Base-by-base conservation (phyloP, 192 early-diverging fungal genomes). In the Mortierella claussenii region DNA sequence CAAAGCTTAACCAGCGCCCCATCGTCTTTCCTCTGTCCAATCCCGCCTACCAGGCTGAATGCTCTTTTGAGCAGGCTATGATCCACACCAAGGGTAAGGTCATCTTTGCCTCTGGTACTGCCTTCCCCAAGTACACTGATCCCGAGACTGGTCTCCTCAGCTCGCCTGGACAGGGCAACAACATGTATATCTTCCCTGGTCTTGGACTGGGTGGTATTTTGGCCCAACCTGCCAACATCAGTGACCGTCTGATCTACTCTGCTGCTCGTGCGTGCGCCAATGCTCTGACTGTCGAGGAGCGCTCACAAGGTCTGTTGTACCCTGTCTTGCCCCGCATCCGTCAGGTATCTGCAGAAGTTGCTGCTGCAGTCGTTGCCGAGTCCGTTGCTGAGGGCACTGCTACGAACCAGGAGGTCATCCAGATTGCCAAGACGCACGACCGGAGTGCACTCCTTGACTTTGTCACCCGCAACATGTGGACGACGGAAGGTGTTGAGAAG, bases 151-250 rank as follows among this genome's bases (percentile, higher is more conserved):
- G 85, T 9, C 60, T 87, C 51, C 44, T 82, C 20, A 65, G 80
- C 20, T 65, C 90, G 46, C 93, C 94, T 8, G 94, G 91, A 18
- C 94, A 97, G 82, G 95, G 93, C 65, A 95, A 97, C 86, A 97
- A 97, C 85, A 94, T 93, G 91, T 98, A 96, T 79, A 94, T 97
- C 59, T 98, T 97, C 89, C 97, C 97, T 46, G 94, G 95, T 51
- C 88, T 98, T 33, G 97, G 97, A 34, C 84, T 97, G 30, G 97
- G 97, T 48, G 83, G 92, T 46, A 87, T 89, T 61, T 79, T 97
- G 28, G 88, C 92, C 43, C 86, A 88, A 65, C 82, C 95, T 23
- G 68, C 53, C 20, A 55, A 52, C 28, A 91, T 97, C 62, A 90
- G 93, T 32, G 91, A 96, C 73, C 78, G 78, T 61, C 87, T 97